Evolutionary conservation across 2,329 filamentous ascomycete species (phyloP).

Genomic region (Diatrype stigma): DNA sequence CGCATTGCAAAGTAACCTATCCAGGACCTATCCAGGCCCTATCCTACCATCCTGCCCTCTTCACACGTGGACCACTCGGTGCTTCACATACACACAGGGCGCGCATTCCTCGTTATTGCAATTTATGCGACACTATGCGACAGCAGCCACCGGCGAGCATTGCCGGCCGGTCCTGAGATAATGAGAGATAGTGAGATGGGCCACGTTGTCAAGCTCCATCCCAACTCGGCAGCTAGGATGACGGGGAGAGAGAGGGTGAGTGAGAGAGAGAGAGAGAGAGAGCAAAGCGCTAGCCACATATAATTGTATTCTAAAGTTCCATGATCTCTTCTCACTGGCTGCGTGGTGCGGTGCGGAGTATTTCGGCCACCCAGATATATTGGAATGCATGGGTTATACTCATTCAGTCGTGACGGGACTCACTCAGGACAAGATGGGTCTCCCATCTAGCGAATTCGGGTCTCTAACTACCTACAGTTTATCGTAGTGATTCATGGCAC

Average conservation of each 20-base stretch:
- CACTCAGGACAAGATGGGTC: too few species aligned
- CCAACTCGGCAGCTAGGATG: neutral
- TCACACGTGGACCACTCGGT: neutral
- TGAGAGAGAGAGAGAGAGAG: too few species aligned
- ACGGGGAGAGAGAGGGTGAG: neutral
- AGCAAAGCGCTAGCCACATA: too few species aligned
- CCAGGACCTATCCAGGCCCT: too few species aligned
- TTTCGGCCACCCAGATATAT: neutral
- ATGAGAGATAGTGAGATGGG: neutral
- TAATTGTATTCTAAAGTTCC: too few species aligned
- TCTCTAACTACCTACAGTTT: too few species aligned
- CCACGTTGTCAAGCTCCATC: neutral
- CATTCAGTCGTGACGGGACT: too few species aligned
- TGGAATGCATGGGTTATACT: slow-evolving; percentile 14
- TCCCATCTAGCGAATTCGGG: too few species aligned
- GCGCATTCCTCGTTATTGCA: neutral
- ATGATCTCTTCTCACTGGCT: too few species aligned
- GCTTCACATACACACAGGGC: neutral
- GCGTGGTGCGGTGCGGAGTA: neutral
- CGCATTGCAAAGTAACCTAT: slow-evolving; percentile 5
- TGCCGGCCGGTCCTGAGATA: neutral
- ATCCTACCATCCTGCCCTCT: too few species aligned
- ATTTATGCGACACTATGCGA: too few species aligned
- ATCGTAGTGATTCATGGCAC: too few species aligned
- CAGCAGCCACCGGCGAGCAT: neutral